These are phyloP conservation scores for Boletus pseudopeckii DNA, from an alignment of 768 basidiomycete species.

Conservation along the genomic window DNA sequence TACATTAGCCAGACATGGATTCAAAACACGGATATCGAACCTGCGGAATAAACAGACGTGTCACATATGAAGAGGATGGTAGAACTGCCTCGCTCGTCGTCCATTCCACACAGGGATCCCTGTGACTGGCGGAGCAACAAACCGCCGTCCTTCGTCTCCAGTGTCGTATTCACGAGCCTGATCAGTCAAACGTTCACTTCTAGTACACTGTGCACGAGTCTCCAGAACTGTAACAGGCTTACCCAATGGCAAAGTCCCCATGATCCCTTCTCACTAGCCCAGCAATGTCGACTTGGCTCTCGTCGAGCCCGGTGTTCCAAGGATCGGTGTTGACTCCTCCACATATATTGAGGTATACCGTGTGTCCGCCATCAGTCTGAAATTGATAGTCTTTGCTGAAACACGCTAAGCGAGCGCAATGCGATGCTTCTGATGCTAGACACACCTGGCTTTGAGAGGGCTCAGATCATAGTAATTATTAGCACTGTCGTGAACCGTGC, in stretches of 20 bases:
- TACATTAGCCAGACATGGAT: neutral
- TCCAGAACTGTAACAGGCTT: conserved; percentile 12
- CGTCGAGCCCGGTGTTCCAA: conserved; percentile 54
- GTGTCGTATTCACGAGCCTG: conserved; percentile 53
- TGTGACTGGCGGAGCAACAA: conserved; percentile 55
- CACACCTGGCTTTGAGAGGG: conserved; percentile 56
- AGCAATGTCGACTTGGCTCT: conserved; percentile 48
- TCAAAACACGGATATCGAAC: conserved; percentile 21
- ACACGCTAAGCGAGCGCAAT: conserved; percentile 7
- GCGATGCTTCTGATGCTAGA: neutral
- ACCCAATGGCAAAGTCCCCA: conserved; percentile 76
- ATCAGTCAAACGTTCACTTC: neutral
- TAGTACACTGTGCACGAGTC: fast-evolving
- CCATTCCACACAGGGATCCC: conserved; percentile 61
- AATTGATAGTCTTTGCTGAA: conserved; percentile 64
- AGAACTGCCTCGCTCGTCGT: conserved; percentile 51
- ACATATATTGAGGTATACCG: conserved; percentile 64
- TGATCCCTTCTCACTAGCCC: conserved; percentile 59
- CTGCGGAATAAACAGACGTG: conserved; percentile 52
- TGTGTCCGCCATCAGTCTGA: conserved; percentile 42
- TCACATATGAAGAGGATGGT: conserved; percentile 80
- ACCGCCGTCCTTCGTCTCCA: conserved; percentile 49
- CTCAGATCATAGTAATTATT: conserved; percentile 68
- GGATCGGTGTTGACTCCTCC: conserved; percentile 51
- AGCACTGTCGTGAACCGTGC: conserved; percentile 47